Percentiles rank a stretch among this genome's conserved stretches.
Conservation (phyloP, 2,329 filamentous ascomycete genomes). For the Pseudofabraea citricarpa region DNA sequence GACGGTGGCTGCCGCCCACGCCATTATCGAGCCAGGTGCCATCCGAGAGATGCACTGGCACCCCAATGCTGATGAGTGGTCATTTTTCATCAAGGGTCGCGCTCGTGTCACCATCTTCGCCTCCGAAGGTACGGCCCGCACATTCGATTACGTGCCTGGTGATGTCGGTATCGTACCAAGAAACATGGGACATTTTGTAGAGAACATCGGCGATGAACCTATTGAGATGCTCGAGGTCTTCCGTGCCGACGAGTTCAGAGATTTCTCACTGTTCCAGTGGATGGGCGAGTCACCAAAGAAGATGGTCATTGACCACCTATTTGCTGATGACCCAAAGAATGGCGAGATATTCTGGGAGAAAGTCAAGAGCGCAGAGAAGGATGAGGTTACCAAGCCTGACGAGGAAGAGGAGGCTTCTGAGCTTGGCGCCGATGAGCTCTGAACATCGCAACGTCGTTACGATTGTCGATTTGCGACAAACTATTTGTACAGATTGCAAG, state of each 20-base stretch:
- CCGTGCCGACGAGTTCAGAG: slow-evolving; percentile 63
- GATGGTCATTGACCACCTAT: slow-evolving; percentile 62
- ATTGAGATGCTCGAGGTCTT: slow-evolving; percentile 75
- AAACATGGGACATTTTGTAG: slow-evolving; percentile 78
- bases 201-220: slow-evolving; percentile 74
- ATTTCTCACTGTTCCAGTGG: slow-evolving; percentile 73
- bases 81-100: slow-evolving; percentile 68
- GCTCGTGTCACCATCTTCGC: slow-evolving; percentile 73
- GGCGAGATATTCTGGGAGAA: slow-evolving; percentile 58
- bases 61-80: slow-evolving; percentile 75
- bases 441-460: neutral
- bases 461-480: too few relatives aligned
- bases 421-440: neutral
- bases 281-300: slow-evolving; percentile 66
- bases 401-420: neutral
- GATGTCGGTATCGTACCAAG: slow-evolving; percentile 74
- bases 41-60: slow-evolving; percentile 68
- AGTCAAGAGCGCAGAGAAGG: slow-evolving; percentile 58
- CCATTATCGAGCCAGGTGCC: slow-evolving; percentile 57
- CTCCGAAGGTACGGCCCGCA: slow-evolving; percentile 62
- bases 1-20: slow-evolving; percentile 67
- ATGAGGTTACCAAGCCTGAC: slow-evolving; percentile 39
- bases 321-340: slow-evolving; percentile 54
- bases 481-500: neutral
- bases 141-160: slow-evolving; percentile 70